These are phyloP conservation scores for Cucumis hystrix DNA, from an alignment of 306 rosid species.

Conservation along the genomic window DNA sequence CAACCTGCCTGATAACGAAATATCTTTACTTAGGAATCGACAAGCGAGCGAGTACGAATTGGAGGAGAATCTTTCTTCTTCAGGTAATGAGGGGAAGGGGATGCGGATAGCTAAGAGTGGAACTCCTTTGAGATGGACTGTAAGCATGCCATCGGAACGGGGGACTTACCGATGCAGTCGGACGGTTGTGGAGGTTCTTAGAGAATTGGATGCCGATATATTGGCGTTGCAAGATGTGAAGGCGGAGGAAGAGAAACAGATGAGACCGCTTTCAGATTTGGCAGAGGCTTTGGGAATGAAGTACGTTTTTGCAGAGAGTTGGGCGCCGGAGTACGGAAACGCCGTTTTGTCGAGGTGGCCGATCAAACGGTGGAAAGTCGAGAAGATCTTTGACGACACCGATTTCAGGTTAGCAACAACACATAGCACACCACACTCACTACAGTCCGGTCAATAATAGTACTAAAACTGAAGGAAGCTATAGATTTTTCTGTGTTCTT, in stretches of 20 bases:
- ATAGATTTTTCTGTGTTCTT: not conserved
- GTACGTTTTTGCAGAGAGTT: slow-evolving; percentile 85
- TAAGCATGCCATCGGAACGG: slow-evolving; percentile 8
- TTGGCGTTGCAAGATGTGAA: slow-evolving; percentile 91
- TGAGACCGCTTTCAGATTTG: slow-evolving; percentile 88
- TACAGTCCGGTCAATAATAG: not conserved
- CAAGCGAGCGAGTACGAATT: slow-evolving; percentile 45
- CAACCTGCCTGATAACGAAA: slow-evolving; percentile 86
- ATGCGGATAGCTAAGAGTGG: slow-evolving; percentile 18
- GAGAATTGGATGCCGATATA: slow-evolving; percentile 72
- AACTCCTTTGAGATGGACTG: slow-evolving; percentile 11
- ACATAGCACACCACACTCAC: not conserved
- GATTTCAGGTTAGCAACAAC: slow-evolving; percentile 55
- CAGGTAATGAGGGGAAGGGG: not conserved
- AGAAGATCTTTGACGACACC: slow-evolving; percentile 58
- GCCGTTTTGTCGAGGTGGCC: slow-evolving; percentile 92
- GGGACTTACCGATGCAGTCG: slow-evolving; percentile 15
- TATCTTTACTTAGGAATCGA: slow-evolving; percentile 46
- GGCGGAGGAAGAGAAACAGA: slow-evolving; percentile 86
- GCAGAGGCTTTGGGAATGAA: slow-evolving; percentile 71
- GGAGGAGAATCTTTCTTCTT: slow-evolving; percentile 14
- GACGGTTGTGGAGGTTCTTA: slow-evolving; percentile 61
- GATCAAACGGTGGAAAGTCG: slow-evolving; percentile 47
- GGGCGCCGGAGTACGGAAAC: slow-evolving; percentile 97
- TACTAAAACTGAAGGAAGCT: not conserved